Base-by-base conservation (phyloP, 2,329 filamentous ascomycete genomes). In the Metarhizium brunneum region DNA sequence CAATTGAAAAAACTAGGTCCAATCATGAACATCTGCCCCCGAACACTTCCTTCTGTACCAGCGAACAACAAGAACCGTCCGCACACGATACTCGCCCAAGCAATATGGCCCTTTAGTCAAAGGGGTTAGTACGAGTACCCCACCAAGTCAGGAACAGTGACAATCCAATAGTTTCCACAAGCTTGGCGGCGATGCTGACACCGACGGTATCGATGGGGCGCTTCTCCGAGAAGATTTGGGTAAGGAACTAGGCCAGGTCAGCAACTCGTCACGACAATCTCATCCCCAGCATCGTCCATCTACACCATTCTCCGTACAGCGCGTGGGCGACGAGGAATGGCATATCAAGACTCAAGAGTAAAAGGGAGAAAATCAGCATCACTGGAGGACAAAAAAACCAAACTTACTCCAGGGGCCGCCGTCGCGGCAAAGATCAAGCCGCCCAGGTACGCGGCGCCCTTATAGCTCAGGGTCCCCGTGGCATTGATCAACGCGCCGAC, bases 91-190 rank as follows among this genome's bases (percentile, higher is more conserved):
- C 14, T 20, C 16, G n/a, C 18, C 14, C 40, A 42, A 10, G 7
- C 42, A 40, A 40, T 45, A 18, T 30, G 1, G 29, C 20, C 16
- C 50, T 45, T 55, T 87, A 92, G 69, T 91, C 84, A 73, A 96
- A 95, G 58, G 90, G 90, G 79, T 91, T 92, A 76, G 90, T 94
- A 70, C 88, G 87, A 68, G 92, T 96, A 68, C 92, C 92, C 92
- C 92, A 97, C 88, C 90, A 97, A 70, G 90, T 96, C 66, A 97
- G 80, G 83, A 97, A 90, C 67, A 96, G 71, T 60, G 88, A 91
- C 57, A 97, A 83, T 61, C 92, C 94, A 58, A 97, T 83, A 3
- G 94, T 96, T 83, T 97, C 94, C 64, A 96, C 83, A 64, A 94
- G 76, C 75, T 94, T 92, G 68, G 89, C 87, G 52, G 94, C 76